These are phyloP conservation scores for Debaryomycetaceae sp. DNA, from an alignment of 1,139 yeast genomes.

Conservation along the genomic window DNA sequence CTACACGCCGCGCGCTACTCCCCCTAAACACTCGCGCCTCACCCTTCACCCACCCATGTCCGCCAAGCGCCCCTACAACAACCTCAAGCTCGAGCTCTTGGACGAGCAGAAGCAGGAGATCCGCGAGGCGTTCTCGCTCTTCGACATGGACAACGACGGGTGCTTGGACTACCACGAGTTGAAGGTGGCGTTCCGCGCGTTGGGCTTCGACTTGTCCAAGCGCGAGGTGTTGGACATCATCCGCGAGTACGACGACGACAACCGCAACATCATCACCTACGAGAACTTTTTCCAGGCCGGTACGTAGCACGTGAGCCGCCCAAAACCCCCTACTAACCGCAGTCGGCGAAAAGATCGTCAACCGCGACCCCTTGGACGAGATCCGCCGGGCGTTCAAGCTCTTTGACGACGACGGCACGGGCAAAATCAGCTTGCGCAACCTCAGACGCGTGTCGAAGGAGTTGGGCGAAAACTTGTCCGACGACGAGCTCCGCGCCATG, in stretches of 20 bases:
- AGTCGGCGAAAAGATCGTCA: conserved; percentile 73
- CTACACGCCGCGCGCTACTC: neutral
- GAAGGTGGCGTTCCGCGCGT: conserved; percentile 87
- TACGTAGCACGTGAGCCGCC: conserved; percentile 26
- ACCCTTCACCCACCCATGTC: conserved; percentile 6
- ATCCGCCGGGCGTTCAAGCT: conserved; percentile 84
- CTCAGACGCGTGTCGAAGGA: conserved; percentile 89
- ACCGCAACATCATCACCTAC: conserved; percentile 66
- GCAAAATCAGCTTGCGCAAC: conserved; percentile 78
- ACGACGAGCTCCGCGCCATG: conserved; percentile 93
- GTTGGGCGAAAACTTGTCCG: conserved; percentile 86
- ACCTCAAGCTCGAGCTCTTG: conserved; percentile 59
- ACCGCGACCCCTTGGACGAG: conserved; percentile 91
- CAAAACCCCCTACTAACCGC: conserved; percentile 25
- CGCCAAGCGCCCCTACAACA: conserved; percentile 24
- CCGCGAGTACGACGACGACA: conserved; percentile 77
- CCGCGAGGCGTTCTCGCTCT: conserved; percentile 86
- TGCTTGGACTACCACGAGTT: conserved; percentile 87
- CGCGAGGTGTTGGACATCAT: conserved; percentile 77
- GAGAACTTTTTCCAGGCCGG: conserved; percentile 78
- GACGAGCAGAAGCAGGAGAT: conserved; percentile 93
- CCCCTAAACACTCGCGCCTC: neutral
- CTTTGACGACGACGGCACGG: conserved; percentile 86
- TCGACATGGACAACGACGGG: conserved; percentile 92
- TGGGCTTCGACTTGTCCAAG: conserved; percentile 85